Conservation (phyloP, 2,329 filamentous ascomycete genomes). For the Aspergillus sp. region DNA sequence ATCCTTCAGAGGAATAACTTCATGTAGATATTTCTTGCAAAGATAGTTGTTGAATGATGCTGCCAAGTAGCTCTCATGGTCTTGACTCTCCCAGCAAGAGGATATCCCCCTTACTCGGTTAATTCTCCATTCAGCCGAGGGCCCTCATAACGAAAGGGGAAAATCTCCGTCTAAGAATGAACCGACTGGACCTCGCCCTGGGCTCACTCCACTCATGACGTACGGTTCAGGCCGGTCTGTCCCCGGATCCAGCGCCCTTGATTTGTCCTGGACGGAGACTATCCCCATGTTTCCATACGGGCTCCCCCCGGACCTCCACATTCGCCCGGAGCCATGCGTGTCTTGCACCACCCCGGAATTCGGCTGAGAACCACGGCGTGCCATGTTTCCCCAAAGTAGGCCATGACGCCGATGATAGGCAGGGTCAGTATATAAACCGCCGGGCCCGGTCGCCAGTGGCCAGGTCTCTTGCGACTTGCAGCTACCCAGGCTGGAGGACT, state of each 20-base stretch:
- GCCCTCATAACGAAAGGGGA: conserved; percentile 5
- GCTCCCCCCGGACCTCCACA: conserved; percentile 17
- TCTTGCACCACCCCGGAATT: conserved; percentile 13
- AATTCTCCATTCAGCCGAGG: conserved; percentile 9
- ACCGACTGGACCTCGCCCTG: conserved; percentile 13
- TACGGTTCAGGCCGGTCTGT: not conserved
- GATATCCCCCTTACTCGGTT: conserved; percentile 9
- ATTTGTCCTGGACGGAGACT: conserved; percentile 10
- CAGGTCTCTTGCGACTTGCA: not conserved
- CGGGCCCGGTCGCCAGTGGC: not conserved
- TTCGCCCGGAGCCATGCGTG: conserved; percentile 6
- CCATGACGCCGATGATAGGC: conserved; percentile 2
- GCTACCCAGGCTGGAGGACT: not conserved
- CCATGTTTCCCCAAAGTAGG: not conserved
- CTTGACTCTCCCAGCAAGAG: too few species aligned
- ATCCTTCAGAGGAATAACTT: too few species aligned
- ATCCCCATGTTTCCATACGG: conserved; percentile 3
- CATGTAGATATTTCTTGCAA: too few species aligned
- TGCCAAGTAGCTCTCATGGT: too few species aligned
- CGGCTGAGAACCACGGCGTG: not conserved
- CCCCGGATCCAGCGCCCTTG: conserved; percentile 6
- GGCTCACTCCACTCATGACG: conserved; percentile 12
- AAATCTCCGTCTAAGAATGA: conserved; percentile 15
- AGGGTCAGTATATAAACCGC: conserved; percentile 4
- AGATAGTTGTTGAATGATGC: too few species aligned